phyloP scores from a whole-genome alignment of 73 alveolate species.

The Tetrahymena elliotti region DNA sequence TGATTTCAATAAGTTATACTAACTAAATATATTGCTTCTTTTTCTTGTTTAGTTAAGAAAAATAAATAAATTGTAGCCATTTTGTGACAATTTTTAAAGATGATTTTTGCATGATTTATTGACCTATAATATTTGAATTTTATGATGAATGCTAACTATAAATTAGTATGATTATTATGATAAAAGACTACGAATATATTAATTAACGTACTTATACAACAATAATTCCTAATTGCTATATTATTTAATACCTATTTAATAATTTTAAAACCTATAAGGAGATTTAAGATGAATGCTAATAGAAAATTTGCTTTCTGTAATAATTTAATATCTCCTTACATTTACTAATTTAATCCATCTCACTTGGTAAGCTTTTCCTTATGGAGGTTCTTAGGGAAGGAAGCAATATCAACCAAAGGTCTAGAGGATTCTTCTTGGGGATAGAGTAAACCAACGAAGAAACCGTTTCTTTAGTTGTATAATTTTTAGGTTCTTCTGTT shows the following conservation, averaged over 20 bases:
- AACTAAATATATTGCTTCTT: neutral
- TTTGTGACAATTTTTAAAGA: neutral
- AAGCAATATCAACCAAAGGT: conserved; percentile 18
- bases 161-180: neutral
- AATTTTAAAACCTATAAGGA: neutral
- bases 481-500: conserved; percentile 24
- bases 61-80: neutral
- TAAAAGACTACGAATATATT: neutral
- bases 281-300: neutral
- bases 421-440: conserved; percentile 29
- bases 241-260: neutral
- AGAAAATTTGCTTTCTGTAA: neutral
- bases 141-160: neutral
- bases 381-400: conserved; percentile 12
- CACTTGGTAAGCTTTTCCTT: conserved; percentile 30
- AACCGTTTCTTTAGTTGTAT: conserved; percentile 26
- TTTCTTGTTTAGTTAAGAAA: too few species aligned
- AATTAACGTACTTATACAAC: neutral
- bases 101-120: neutral
- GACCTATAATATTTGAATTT: neutral
- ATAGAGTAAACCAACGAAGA: conserved; percentile 8
- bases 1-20: too few species aligned
- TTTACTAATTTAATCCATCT: neutral
- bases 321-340: neutral
- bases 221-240: neutral